Percentiles rank a stretch among this genome's conserved stretches.
phyloP scores from a whole-genome alignment of 208 protist genomes.

The Leishmania mexicana region DNA sequence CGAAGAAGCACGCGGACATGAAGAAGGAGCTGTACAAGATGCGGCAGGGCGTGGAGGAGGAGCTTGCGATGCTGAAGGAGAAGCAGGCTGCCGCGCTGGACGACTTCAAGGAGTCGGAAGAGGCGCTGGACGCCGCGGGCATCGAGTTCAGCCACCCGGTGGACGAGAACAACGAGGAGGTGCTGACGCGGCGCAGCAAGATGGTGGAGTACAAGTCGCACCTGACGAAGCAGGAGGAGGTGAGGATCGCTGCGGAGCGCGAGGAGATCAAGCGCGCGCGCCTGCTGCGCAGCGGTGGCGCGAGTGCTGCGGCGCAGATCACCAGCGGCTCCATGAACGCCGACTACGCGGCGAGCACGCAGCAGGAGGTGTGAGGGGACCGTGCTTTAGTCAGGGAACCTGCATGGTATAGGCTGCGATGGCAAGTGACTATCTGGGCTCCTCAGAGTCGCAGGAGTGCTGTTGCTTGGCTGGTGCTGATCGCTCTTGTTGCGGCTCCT shows the following conservation, averaged over 20 bases:
- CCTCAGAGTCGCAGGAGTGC: background rate
- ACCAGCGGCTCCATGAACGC: conserved; percentile 25
- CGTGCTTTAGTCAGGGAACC: background rate
- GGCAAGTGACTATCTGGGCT: background rate
- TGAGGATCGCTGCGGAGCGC: conserved; percentile 83
- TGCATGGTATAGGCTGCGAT: background rate
- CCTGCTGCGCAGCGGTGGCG: conserved; percentile 38
- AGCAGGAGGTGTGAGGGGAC: conserved; percentile 20
- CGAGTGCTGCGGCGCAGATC: conserved; percentile 36
- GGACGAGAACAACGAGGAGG: conserved; percentile 75
- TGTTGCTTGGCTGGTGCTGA: background rate
- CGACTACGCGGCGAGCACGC: conserved; percentile 7
- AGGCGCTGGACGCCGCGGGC: conserved; percentile 2
- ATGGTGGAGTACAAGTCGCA: conserved; percentile 88
- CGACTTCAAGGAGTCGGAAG: conserved; percentile 14
- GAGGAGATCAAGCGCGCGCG: conserved; percentile 84
- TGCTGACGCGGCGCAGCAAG: conserved; percentile 76
- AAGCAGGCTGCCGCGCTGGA: conserved; percentile 65
- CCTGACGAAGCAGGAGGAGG: conserved; percentile 83
- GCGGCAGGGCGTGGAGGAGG: conserved; percentile 73
- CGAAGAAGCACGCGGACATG: conserved; percentile 76
- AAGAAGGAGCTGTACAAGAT: conserved; percentile 86
- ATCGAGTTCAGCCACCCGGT: conserved; percentile 20
- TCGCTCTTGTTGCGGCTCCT: background rate
- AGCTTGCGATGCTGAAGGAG: conserved; percentile 79